A percentile compares a stretch with the other conserved stretches of the same genome.
These are phyloP conservation scores for Calonectria crousiana DNA, from an alignment of 2,329 filamentous ascomycete species.

Conservation along the genomic window DNA sequence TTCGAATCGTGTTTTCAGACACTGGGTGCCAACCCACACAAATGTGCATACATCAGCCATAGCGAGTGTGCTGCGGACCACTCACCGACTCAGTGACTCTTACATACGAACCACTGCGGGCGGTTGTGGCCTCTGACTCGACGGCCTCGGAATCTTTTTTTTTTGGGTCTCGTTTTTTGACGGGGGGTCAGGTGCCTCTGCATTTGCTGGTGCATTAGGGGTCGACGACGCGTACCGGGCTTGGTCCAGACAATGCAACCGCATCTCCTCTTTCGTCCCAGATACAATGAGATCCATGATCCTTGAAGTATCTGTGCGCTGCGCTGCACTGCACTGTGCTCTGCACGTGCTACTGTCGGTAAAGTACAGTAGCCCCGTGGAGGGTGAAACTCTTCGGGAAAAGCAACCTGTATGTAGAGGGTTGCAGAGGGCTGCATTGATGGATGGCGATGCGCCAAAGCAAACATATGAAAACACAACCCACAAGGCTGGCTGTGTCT, in stretches of 20 bases:
- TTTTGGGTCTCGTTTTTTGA: conserved; percentile 5
- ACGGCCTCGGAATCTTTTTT: conserved; percentile 25
- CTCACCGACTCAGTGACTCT: conserved; percentile 43
- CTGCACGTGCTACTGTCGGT: conserved; percentile 7
- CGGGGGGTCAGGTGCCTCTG: conserved; percentile 19
- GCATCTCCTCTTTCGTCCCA: conserved; percentile 20
- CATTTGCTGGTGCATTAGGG: conserved; percentile 14
- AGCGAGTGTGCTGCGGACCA: conserved; percentile 34
- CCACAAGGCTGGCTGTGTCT: conserved; percentile 36
- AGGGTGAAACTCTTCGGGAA: conserved; percentile 4
- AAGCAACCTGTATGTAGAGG: conserved; percentile 23
- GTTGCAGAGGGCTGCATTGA: neutral
- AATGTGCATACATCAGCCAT: conserved; percentile 5
- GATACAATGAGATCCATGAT: conserved; percentile 28
- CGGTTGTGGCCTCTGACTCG: conserved; percentile 30
- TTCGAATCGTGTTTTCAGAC: neutral
- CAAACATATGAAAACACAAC: conserved; percentile 17
- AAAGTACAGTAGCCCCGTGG: neutral
- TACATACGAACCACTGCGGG: conserved; percentile 41
- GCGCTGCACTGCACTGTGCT: neutral
- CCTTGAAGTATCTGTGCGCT: conserved; percentile 13
- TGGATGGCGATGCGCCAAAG: neutral
- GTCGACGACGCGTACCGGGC: conserved; percentile 16
- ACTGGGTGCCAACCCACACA: neutral
- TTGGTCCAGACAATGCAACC: conserved; percentile 18